phyloP scores from a whole-genome alignment of 345 rosid species.

The Citrus hindsii region DNA sequence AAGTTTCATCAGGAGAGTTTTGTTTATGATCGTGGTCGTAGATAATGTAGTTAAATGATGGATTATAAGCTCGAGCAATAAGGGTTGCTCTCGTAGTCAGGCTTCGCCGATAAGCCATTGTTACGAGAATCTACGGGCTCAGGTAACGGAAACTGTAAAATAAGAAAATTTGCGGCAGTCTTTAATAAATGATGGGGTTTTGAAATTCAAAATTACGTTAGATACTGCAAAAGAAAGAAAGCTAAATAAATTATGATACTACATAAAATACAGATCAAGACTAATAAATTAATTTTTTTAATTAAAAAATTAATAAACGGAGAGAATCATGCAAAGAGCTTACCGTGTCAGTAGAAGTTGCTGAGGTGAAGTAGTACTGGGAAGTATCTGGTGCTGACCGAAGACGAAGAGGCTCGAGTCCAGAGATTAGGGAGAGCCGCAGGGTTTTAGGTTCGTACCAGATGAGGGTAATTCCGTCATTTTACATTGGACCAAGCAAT shows the following conservation, averaged over 20 bases:
- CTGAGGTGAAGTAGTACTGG: background rate
- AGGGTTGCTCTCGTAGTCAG: too few relatives aligned
- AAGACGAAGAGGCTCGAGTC: background rate
- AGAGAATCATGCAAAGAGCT: background rate
- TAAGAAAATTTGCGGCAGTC: background rate
- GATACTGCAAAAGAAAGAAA: background rate
- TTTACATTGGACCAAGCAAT: background rate
- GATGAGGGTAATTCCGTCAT: background rate
- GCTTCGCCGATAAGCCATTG: too few relatives aligned
- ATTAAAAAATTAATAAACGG: background rate
- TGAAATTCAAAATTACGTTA: background rate
- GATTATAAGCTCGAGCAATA: too few relatives aligned
- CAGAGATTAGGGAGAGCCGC: background rate
- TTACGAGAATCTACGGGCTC: background rate
- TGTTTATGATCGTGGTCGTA: too few relatives aligned
- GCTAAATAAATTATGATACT: background rate
- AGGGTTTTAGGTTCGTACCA: constrained; percentile 2
- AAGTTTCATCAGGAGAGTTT: too few relatives aligned
- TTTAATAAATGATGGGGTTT: background rate
- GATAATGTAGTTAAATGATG: too few relatives aligned
- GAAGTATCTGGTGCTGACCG: background rate
- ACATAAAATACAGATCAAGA: background rate
- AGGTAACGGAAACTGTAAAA: background rate
- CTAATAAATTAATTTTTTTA: background rate
- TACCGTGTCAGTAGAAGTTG: background rate